These are phyloP conservation scores for Macaranga tanarius DNA, from an alignment of 441 rosid genomes.

Conservation along the genomic window DNA sequence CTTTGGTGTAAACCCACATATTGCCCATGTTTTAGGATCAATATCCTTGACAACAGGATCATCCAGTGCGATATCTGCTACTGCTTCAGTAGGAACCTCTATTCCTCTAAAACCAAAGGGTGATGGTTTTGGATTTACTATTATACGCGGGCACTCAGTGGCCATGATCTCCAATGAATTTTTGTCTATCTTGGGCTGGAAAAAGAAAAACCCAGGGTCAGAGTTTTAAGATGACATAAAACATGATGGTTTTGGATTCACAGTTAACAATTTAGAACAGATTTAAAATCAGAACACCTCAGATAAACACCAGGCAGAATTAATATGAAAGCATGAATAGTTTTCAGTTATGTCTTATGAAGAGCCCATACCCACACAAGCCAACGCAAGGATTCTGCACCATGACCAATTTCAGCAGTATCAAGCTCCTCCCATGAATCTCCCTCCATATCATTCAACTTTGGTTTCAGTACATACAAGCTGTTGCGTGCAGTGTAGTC, in stretches of 20 bases:
- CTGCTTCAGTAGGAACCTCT: constrained; percentile 65
- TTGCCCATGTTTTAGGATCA: constrained; percentile 65
- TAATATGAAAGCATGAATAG: neutral
- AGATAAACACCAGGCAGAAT: neutral
- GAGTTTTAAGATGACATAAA: neutral
- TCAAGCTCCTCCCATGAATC: constrained; percentile 95
- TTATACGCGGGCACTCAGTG: constrained; percentile 71
- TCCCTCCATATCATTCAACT: constrained; percentile 57
- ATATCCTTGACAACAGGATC: constrained; percentile 58
- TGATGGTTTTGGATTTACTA: constrained; percentile 76
- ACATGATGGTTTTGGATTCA: neutral
- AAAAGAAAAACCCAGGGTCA: neutral
- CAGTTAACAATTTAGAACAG: neutral
- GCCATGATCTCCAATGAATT: constrained; percentile 53
- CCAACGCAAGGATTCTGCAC: constrained; percentile 81
- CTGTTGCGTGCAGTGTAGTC: constrained; percentile 67
- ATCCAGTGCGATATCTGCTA: constrained; percentile 54
- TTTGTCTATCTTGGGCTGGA: constrained; percentile 75
- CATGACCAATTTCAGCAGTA: constrained; percentile 60
- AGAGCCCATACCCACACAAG: constrained; percentile 70
- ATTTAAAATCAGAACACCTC: neutral
- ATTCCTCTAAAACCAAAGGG: constrained; percentile 49
- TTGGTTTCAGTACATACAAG: constrained; percentile 65
- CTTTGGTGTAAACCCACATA: constrained; percentile 34
- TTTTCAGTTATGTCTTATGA: neutral